Evolutionary conservation across 345 rosid species (phyloP).

Genomic region (Triadica sebifera): DNA sequence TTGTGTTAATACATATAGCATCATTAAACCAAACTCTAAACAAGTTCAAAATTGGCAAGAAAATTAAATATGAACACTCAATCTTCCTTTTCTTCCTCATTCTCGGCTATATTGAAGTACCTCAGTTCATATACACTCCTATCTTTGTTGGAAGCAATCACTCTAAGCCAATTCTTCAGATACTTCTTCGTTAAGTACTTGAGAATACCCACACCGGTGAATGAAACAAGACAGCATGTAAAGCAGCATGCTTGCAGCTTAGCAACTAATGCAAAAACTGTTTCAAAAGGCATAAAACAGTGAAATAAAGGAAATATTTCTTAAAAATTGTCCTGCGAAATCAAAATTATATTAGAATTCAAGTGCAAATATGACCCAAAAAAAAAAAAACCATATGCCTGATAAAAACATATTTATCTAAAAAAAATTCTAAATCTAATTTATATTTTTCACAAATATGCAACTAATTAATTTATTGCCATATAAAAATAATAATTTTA

Average conservation of each 20-base stretch:
- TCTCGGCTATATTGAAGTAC: conserved; percentile 35
- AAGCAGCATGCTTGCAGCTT: not conserved
- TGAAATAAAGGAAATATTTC: no score
- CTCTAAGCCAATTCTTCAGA: conserved; percentile 91
- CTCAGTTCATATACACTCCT: conserved; percentile 43
- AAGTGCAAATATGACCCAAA: no score
- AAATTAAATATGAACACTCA: conserved; percentile 15
- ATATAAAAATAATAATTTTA: no score
- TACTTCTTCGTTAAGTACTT: conserved; percentile 89
- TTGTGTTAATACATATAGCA: no score
- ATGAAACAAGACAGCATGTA: not conserved
- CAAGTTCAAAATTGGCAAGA: not conserved
- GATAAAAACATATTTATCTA: not conserved
- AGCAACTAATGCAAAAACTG: not conserved
- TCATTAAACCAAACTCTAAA: conserved; percentile 1
- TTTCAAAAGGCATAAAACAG: no score
- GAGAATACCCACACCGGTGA: conserved; percentile 48
- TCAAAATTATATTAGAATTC: not conserved
- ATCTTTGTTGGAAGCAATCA: conserved; percentile 78
- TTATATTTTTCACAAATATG: no score
- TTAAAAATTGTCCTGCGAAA: no score
- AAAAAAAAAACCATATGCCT: not conserved
- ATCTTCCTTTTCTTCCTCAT: conserved; percentile 31
- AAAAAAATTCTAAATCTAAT: no score
- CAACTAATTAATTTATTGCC: no score